phyloP scores from a whole-genome alignment of 139 green algal species.

The Micractinium sp. region DNA sequence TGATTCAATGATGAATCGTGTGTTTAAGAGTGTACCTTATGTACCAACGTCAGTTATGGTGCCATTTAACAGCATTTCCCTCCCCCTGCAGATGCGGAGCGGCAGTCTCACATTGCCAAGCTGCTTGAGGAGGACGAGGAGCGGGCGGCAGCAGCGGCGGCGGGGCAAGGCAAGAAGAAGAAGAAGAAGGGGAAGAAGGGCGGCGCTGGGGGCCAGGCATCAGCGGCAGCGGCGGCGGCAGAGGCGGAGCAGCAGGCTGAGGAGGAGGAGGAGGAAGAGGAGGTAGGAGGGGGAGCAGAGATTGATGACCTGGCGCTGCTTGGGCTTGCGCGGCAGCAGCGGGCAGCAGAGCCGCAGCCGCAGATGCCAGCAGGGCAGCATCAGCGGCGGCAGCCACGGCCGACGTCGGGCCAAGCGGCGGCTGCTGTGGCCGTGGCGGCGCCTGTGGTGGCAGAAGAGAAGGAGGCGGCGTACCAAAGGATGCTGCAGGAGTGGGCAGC shows the following conservation, averaged over 20 bases:
- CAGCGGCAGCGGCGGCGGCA: neutral
- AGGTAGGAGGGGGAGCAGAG: neutral
- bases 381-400: neutral
- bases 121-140: neutral
- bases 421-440: neutral
- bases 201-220: neutral
- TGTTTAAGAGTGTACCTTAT: no score
- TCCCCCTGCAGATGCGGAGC: no score
- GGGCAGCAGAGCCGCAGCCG: neutral
- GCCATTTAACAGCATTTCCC: no score
- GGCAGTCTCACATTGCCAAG: neutral
- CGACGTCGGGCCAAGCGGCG: neutral
- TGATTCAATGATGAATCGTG: no score
- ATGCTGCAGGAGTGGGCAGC: neutral
- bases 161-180: neutral
- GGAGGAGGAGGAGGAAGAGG: neutral
- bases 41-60: no score
- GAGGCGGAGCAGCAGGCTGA: neutral
- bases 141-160: neutral
- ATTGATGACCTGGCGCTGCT: neutral
- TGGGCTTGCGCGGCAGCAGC: neutral
- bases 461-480: neutral
- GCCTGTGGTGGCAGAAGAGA: neutral
- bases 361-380: neutral
- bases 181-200: conserved; percentile 10